Evolutionary conservation across 2,329 filamentous ascomycete genomes (phyloP).

Genomic region (Monosporascus cannonballus): DNA sequence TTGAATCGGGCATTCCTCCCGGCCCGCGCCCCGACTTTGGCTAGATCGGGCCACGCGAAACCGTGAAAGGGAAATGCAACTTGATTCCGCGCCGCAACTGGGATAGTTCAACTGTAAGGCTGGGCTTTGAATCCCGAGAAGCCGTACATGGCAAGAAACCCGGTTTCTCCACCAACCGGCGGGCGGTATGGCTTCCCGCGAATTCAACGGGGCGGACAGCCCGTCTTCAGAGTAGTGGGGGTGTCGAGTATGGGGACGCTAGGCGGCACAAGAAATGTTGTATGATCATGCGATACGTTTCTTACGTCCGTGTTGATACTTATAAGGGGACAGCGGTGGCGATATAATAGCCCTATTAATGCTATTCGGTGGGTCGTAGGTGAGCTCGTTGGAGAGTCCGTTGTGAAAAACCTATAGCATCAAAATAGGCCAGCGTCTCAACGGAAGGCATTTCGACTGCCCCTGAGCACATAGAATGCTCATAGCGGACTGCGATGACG

Average conservation of each 20-base stretch:
- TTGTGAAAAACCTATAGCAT: too few relatives aligned
- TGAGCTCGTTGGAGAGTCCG: too few relatives aligned
- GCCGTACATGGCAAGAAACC: background rate
- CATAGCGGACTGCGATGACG: too few relatives aligned
- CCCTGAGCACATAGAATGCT: too few relatives aligned
- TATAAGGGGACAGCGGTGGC: too few relatives aligned
- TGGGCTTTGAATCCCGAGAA: background rate
- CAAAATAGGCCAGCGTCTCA: too few relatives aligned
- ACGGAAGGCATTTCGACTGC: too few relatives aligned
- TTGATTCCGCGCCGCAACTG: background rate
- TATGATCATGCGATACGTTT: too few relatives aligned
- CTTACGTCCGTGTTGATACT: too few relatives aligned
- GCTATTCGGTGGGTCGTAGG: too few relatives aligned
- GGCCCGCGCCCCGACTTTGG: background rate
- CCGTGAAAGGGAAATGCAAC: background rate
- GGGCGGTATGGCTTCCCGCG: background rate
- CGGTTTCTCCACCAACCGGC: background rate
- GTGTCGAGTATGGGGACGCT: background rate
- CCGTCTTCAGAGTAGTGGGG: background rate
- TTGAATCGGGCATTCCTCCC: background rate
- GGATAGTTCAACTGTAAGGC: background rate
- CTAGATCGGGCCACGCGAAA: background rate
- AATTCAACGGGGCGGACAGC: background rate
- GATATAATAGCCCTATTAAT: too few relatives aligned
- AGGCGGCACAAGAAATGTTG: too few relatives aligned